phyloP scores from a whole-genome alignment of 345 rosid genomes.

The Clausena lansium region DNA sequence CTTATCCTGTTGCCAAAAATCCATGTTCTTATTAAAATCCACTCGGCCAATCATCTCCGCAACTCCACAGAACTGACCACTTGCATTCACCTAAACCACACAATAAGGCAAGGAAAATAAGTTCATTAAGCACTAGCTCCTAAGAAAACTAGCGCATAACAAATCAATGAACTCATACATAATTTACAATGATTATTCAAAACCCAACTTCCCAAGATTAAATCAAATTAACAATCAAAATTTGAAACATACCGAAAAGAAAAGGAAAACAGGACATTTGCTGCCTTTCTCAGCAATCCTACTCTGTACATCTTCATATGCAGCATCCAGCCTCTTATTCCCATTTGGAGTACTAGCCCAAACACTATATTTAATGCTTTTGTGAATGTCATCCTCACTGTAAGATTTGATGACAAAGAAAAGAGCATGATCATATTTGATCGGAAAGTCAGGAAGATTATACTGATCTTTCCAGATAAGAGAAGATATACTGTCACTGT shows the following conservation, averaged over 20 bases:
- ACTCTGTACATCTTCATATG: conserved; percentile 47
- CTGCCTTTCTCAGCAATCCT: conserved; percentile 35
- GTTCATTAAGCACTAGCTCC: neutral
- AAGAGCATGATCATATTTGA: conserved; percentile 43
- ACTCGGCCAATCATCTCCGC: conserved; percentile 70
- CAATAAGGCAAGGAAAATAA: neutral
- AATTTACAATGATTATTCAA: neutral
- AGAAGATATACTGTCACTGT: conserved; percentile 28
- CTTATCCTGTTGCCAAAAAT: conserved; percentile 82
- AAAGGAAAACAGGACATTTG: conserved; percentile 56
- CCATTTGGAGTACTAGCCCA: conserved; percentile 74
- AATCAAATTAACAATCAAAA: neutral
- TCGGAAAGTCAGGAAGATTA: conserved; percentile 48
- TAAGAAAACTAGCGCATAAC: neutral
- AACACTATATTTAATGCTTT: conserved; percentile 67
- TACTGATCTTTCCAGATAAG: conserved; percentile 44
- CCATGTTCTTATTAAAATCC: conserved; percentile 57
- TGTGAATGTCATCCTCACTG: conserved; percentile 67
- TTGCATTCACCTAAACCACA: conserved; percentile 60
- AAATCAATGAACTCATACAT: neutral
- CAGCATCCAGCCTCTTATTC: conserved; percentile 55
- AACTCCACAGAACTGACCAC: conserved; percentile 74
- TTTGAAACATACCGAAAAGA: conserved; percentile 51
- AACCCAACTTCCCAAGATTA: neutral
- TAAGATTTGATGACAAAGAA: conserved; percentile 71